Base-by-base conservation (phyloP, 768 basidiomycete species). In the Pulveroboletus sp. region DNA sequence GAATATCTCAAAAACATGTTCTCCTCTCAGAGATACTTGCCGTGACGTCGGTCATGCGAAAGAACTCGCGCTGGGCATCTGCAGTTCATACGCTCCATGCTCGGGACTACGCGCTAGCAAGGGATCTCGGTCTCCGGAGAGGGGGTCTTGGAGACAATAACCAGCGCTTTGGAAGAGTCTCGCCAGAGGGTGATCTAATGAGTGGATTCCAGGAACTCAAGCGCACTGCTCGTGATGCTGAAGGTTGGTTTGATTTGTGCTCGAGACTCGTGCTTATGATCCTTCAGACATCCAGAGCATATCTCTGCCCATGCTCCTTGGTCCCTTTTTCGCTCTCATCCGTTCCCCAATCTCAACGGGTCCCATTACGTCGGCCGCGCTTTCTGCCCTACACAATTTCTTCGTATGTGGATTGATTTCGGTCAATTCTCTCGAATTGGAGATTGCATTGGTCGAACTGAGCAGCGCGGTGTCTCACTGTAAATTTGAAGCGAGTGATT, bases 401-500 rank as follows among this genome's bases (percentile, higher is more conserved):
- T 90, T 97, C 67, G 73, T 82, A 38, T 89, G 82, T 62, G 82
- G 82, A 24, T 73, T 94, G 61, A 82, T 95, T 43, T 76, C 74
- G 9, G 70, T 79, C 12, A 64, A 71, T 35, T 79, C 86, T 38
- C 54, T 75, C 43, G 71, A 75, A 33, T 69, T 94, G 53, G 78
- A 85, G 55, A 64, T 72, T 46, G 86, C 87, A 6, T 77, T 98
- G 45, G 75, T 83, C 15, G 89, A 92, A 54, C 77, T 96, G 51
- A 94, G 93, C 66, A 86, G 80, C 52, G 85, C 95, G 0, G 81
- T 94, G 11, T 92, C 95, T 6, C 91, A 92, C 62, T 97, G 95
- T 77, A 93, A 95, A 71, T 99, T 99, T 63, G 95, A 98, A 70
- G 90, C 91, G 5, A 95, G 90, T 61, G 93, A 97, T 64, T 91